These are phyloP conservation scores for Celoporthe dispersa DNA, from an alignment of 2,329 filamentous ascomycete species.

Conservation along the genomic window DNA sequence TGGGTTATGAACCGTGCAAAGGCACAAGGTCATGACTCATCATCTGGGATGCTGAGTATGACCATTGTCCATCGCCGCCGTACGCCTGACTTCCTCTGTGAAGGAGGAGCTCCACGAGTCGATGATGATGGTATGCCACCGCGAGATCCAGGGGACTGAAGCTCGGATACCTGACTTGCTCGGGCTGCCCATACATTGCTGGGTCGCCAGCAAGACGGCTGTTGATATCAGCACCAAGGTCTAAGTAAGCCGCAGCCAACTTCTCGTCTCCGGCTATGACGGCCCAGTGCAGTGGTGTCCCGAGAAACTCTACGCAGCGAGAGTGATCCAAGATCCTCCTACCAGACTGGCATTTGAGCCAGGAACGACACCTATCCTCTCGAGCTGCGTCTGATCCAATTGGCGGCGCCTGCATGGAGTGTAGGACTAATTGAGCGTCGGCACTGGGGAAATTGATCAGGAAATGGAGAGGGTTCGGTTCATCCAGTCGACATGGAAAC, in stretches of 20 bases:
- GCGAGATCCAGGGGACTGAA: constrained; percentile 6
- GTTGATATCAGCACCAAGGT: neutral
- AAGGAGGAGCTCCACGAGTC: neutral
- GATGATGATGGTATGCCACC: constrained; percentile 3
- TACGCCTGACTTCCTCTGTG: neutral
- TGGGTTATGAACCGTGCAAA: constrained; percentile 4
- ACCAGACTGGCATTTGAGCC: neutral
- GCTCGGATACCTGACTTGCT: neutral
- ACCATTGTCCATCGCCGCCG: neutral
- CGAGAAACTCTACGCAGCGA: constrained; percentile 2
- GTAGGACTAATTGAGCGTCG: neutral
- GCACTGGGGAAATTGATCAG: neutral
- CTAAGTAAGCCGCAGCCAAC: neutral
- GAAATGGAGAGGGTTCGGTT: neutral
- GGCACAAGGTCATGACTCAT: neutral
- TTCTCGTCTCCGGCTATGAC: neutral
- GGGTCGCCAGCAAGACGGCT: neutral
- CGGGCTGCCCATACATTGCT: neutral
- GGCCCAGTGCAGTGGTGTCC: neutral
- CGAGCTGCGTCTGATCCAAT: neutral
- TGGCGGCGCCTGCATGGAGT: no score
- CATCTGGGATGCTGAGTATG: neutral
- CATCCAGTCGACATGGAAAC: neutral
- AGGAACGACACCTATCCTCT: neutral
- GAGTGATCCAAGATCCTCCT: neutral